These are phyloP conservation scores for Fusarium sp. DNA, from an alignment of 2,329 filamentous ascomycete genomes.

Conservation along the genomic window DNA sequence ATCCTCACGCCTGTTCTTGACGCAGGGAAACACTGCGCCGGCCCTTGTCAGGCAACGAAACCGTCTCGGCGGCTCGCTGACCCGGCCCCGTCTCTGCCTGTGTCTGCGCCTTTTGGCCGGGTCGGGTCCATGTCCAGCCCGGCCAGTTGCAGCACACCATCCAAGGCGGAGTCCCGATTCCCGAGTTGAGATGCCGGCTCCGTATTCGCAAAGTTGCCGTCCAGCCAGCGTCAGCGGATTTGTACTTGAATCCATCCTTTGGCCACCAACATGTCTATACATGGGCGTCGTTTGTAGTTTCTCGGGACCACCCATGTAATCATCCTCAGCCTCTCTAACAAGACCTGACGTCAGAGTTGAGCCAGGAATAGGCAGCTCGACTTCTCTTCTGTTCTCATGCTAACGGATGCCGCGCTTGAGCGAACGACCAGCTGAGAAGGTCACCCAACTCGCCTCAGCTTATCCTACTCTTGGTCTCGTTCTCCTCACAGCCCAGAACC, in stretches of 20 bases:
- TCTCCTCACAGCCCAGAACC: neutral
- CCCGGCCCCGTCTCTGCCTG: slow-evolving; percentile 2
- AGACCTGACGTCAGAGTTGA: no score
- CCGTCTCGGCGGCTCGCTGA: slow-evolving; percentile 7
- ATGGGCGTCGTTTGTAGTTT: no score
- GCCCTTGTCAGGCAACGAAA: neutral
- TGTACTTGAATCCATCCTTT: neutral
- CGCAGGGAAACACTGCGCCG: neutral
- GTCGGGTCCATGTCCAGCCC: slow-evolving; percentile 13
- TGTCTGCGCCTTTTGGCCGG: slow-evolving; percentile 20
- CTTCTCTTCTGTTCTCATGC: no score
- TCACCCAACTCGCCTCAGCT: no score
- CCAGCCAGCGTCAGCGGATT: neutral
- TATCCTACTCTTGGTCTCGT: neutral
- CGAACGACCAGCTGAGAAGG: no score
- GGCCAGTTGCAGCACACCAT: slow-evolving; percentile 25
- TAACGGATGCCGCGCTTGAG: no score
- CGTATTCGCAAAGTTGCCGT: slow-evolving; percentile 38
- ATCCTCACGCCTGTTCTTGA: neutral
- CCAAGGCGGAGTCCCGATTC: slow-evolving; percentile 21
- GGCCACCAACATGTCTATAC: no score
- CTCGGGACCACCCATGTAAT: no score
- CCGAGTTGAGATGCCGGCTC: slow-evolving; percentile 37
- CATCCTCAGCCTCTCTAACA: no score
- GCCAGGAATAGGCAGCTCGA: no score